Evolutionary conservation across 2,329 filamentous ascomycete genomes (phyloP).

Genomic region (Aquanectria penicillioides): DNA sequence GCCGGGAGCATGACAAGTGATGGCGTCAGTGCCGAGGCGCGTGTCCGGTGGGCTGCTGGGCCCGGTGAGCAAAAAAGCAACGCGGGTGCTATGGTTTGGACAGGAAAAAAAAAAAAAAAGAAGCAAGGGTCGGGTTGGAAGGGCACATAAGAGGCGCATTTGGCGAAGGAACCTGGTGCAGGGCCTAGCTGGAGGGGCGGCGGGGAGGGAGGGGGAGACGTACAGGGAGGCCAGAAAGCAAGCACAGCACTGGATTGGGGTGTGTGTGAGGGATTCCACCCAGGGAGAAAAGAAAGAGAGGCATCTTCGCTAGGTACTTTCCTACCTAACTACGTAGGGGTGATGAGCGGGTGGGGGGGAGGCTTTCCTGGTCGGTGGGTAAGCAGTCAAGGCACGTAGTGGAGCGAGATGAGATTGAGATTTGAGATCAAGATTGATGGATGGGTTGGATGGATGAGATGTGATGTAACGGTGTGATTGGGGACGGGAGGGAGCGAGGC

Average conservation of each 20-base stretch:
- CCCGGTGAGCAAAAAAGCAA: slow-evolving; percentile 34
- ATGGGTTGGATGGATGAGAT: not conserved
- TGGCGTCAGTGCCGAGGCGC: slow-evolving; percentile 29
- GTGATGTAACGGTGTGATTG: slow-evolving; percentile 9
- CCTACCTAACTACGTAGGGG: too few species aligned
- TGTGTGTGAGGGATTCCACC: too few species aligned
- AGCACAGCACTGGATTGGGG: too few species aligned
- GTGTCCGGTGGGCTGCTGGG: slow-evolving; percentile 5
- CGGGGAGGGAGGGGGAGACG: not conserved
- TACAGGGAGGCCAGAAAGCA: not conserved
- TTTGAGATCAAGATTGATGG: slow-evolving; percentile 13
- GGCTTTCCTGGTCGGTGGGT: not conserved
- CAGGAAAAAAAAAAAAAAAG: slow-evolving; percentile 15
- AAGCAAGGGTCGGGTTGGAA: slow-evolving; percentile 21
- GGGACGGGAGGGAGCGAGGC: not conserved
- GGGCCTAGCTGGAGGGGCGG: not conserved
- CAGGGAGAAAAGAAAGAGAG: too few species aligned
- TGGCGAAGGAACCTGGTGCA: too few species aligned
- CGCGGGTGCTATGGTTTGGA: slow-evolving; percentile 8
- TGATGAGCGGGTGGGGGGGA: not conserved
- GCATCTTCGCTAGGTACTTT: too few species aligned
- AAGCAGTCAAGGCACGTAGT: not conserved
- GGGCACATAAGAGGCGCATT: slow-evolving; percentile 3
- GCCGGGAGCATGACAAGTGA: slow-evolving; percentile 11
- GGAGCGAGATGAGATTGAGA: slow-evolving; percentile 11